phyloP scores from a whole-genome alignment of 257 asterid species.

The Capsicum baccatum region DNA sequence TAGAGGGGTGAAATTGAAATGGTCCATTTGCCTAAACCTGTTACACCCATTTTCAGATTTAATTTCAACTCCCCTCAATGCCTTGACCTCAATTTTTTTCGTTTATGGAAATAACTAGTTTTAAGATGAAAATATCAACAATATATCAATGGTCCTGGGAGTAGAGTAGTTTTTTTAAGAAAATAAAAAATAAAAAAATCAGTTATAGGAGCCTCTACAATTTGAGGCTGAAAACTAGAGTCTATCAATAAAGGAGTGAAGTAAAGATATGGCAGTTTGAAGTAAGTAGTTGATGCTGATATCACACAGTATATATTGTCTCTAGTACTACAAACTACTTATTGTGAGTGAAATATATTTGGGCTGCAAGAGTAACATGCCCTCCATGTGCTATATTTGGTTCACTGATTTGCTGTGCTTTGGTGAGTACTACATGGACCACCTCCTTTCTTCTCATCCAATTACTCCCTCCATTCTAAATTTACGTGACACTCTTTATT shows the following conservation, averaged over 20 bases:
- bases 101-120: neutral
- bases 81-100: neutral
- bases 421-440: slow-evolving; percentile 29
- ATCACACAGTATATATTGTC: slow-evolving; percentile 19
- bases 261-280: slow-evolving; percentile 36
- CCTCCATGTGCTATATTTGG: slow-evolving; percentile 64
- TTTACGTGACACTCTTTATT: neutral
- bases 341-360: neutral
- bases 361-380: slow-evolving; percentile 73
- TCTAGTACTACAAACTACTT: neutral
- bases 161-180: neutral
- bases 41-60: neutral
- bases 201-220: neutral
- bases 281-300: slow-evolving; percentile 47
- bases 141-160: neutral
- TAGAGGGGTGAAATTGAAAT: too few relatives aligned
- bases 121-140: slow-evolving; percentile 5
- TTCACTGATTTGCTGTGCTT: slow-evolving; percentile 8
- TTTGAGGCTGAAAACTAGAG: neutral
- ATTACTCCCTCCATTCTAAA: neutral
- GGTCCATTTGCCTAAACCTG: neutral
- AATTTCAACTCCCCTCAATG: neutral
- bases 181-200: too few relatives aligned
- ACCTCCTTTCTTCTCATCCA: neutral
- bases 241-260: neutral